Evolutionary conservation across 306 rosid genomes (phyloP).

Genomic region (Ormosia semicastrata): DNA sequence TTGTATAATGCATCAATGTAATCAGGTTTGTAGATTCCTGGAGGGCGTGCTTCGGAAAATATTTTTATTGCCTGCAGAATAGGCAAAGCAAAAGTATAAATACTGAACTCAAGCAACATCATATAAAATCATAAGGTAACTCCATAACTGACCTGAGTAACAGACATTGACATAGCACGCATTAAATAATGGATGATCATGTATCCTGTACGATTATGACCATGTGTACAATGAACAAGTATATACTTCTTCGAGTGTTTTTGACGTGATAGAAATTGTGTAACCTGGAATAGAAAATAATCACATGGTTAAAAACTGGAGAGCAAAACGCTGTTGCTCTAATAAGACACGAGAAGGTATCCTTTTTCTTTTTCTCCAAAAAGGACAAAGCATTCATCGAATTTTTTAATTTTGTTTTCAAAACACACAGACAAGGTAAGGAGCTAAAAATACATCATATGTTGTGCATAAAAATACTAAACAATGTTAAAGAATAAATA

Average conservation of each 20-base stretch:
- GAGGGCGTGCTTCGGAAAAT: slow-evolving; percentile 94
- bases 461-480: neutral
- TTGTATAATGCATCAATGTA: slow-evolving; percentile 81
- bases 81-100: slow-evolving; percentile 20
- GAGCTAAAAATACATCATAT: neutral
- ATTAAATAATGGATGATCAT: slow-evolving; percentile 90
- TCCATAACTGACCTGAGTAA: slow-evolving; percentile 68
- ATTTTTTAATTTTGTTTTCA: neutral
- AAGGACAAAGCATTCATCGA: neutral
- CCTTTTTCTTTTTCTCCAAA: neutral
- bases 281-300: slow-evolving; percentile 58
- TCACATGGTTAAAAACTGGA: slow-evolving; percentile 5
- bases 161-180: slow-evolving; percentile 77
- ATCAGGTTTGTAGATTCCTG: slow-evolving; percentile 97
- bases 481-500: neutral
- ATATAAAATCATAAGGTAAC: slow-evolving; percentile 4
- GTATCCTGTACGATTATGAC: slow-evolving; percentile 98
- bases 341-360: neutral
- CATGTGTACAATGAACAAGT: slow-evolving; percentile 98
- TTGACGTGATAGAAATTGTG: slow-evolving; percentile 78
- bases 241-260: slow-evolving; percentile 84
- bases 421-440: neutral
- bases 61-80: slow-evolving; percentile 71
- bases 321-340: neutral
- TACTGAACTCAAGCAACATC: slow-evolving; percentile 11